phyloP scores from a whole-genome alignment of 73 alveolate genomes.

The Breviolum minutum region DNA sequence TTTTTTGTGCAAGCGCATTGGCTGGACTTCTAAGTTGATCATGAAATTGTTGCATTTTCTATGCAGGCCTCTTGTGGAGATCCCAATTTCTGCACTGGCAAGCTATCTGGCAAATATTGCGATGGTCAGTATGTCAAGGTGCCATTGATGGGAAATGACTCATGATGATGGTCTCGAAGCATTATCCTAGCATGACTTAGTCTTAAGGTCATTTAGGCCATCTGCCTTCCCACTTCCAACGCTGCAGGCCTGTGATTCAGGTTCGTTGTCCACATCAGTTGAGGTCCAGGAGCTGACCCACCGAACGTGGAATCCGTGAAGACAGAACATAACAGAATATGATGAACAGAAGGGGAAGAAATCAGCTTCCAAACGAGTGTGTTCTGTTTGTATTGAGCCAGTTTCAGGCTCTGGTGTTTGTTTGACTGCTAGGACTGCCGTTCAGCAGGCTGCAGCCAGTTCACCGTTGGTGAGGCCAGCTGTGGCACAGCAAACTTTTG shows the following conservation, averaged over 20 bases:
- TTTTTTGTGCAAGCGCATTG: no score
- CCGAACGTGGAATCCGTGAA: background rate
- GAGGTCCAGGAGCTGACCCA: background rate
- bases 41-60: background rate
- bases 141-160: background rate
- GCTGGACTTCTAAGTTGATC: background rate
- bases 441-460: conserved; percentile 38
- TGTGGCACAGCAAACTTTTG: conserved; percentile 65
- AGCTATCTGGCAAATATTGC: conserved; percentile 40
- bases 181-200: background rate
- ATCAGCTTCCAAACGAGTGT: no score
- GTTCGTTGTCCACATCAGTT: background rate
- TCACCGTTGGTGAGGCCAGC: background rate
- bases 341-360: no score
- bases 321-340: no score
- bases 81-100: conserved; percentile 33
- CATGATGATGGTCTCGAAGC: background rate
- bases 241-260: background rate
- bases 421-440: conserved; percentile 53
- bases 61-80: conserved; percentile 25
- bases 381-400: no score
- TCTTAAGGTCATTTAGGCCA: background rate
- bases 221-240: background rate
- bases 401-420: no score
- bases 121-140: conserved; percentile 81